A percentile compares a stretch with the other conserved stretches of the same genome.
Conservation (phyloP, 148 eudicot genomes). For the Fallopia convolvulus region DNA sequence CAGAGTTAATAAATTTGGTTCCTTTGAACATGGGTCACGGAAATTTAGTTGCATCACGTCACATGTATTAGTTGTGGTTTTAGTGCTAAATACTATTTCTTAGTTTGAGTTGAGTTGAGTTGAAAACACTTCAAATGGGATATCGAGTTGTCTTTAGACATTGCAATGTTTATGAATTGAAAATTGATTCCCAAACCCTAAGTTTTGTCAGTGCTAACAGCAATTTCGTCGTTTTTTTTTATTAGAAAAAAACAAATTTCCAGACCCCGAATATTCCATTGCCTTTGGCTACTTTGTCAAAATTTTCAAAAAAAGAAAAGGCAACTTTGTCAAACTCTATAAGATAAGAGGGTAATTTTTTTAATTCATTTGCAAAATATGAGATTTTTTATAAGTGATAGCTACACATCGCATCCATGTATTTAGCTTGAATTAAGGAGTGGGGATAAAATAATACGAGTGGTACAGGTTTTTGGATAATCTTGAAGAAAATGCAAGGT, state of each 20-base stretch:
- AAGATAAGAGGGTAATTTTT: not conserved
- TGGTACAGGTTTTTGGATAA: conserved; percentile 8
- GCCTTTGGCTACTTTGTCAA: not conserved
- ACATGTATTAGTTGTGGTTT: not conserved
- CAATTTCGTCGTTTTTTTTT: not conserved
- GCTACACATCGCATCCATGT: not conserved
- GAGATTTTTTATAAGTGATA: not conserved
- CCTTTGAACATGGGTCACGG: not conserved
- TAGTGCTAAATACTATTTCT: not conserved
- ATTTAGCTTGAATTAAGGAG: not conserved
- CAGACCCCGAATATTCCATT: not conserved
- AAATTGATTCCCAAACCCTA: too few relatives aligned
- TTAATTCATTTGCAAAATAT: not conserved
- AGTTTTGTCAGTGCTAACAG: too few relatives aligned
- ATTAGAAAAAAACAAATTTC: not conserved
- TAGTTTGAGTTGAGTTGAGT: not conserved
- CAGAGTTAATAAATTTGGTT: conserved; percentile 1
- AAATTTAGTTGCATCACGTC: not conserved
- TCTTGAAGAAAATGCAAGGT: conserved; percentile 13
- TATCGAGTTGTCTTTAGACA: too few relatives aligned
- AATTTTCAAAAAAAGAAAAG: too few relatives aligned
- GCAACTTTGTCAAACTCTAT: not conserved
- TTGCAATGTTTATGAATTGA: too few relatives aligned
- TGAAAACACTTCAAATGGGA: not conserved
- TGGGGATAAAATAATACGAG: not conserved